Base-by-base conservation (phyloP, 257 asterid genomes). In the Ehretia macrophylla region DNA sequence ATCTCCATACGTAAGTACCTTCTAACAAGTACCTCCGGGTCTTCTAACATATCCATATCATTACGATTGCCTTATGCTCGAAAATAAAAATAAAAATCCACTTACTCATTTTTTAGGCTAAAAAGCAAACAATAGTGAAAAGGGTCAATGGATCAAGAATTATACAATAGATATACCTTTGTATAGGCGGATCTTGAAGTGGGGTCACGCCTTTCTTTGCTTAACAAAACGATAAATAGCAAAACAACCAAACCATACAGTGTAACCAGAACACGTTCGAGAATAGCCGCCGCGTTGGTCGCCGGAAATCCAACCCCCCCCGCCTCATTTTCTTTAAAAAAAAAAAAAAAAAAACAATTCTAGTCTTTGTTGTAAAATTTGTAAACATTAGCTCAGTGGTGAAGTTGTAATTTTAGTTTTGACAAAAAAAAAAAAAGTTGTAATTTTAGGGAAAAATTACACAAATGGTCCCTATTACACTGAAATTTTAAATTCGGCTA, bases 231-330 rank as follows among this genome's bases (percentile, higher is more conserved):
- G 58, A 88, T 73, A 62, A 86, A 78, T 35, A 88, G 83, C 69
- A 89, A 63, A 70, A 84, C 65, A 51, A 65, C 77, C 32, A 82
- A 75, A 40, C 94, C 97, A 65, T 77, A 78, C 19, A 88, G 57
- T 12, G 90, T 75, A 37, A 85, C 94, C 83, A 86, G 8, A 83
- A 69, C 0, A 77, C 82, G 52, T 84, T 81, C 51, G 94, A 86
- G 46, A 80, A 62, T 55, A 87, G 77, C 75, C 94, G 90, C 79
- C 91, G 56, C 71, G 51, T 84, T 17, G 94, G 91, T 50, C 95
- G 90, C 75, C 97, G 84, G 71, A 77, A 85, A 55, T 88, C 95
- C 17, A 87, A 59, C 23, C 90, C 88, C 52, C 96, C 79, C 63
- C 91, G 87, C 83, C 94, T 78, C 97, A 85, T 88, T 52, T 0